A percentile compares a stretch with the other conserved stretches of the same genome.
These are phyloP conservation scores for Dendrostoma leiphaemia DNA, from an alignment of 2,329 filamentous ascomycete species.

Conservation along the genomic window DNA sequence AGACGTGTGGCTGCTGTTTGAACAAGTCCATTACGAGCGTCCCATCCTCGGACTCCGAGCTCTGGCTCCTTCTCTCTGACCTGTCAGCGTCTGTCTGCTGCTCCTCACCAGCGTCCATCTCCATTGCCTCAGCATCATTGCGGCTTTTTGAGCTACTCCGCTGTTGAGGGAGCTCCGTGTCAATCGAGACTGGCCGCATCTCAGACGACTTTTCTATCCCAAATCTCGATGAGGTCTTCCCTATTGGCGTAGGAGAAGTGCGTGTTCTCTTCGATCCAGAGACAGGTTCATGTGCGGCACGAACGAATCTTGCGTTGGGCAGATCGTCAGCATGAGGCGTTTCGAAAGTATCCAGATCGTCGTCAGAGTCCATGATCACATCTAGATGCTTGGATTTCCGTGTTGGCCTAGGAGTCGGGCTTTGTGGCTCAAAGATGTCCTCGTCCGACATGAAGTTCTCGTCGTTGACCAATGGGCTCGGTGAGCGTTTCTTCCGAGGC, in stretches of 20 bases:
- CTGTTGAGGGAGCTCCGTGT: not conserved
- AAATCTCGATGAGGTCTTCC: not conserved
- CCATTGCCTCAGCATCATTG: not conserved
- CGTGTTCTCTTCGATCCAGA: slow-evolving; percentile 4
- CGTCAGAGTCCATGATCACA: slow-evolving; percentile 50
- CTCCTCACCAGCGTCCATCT: not conserved
- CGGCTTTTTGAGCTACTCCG: not conserved
- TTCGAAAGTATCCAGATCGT: slow-evolving; percentile 44
- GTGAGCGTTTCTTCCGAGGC: not conserved
- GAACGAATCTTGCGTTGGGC: slow-evolving; percentile 23
- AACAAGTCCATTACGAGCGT: slow-evolving; percentile 35
- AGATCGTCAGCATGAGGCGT: slow-evolving; percentile 38
- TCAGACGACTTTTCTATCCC: not conserved
- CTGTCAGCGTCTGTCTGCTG: not conserved
- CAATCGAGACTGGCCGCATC: not conserved
- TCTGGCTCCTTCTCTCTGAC: slow-evolving; percentile 21
- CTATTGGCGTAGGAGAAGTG: not conserved
- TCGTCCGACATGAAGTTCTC: slow-evolving; percentile 4
- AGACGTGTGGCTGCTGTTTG: slow-evolving; percentile 30
- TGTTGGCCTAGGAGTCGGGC: slow-evolving; percentile 21
- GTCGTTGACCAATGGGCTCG: not conserved
- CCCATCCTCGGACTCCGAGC: slow-evolving; percentile 27
- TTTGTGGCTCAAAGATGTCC: slow-evolving; percentile 11
- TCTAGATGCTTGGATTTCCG: slow-evolving; percentile 23
- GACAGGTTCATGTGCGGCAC: slow-evolving; percentile 15